These are phyloP conservation scores for Saccharomycopsis selenospora DNA, from an alignment of 805 yeast genomes.

Conservation along the genomic window DNA sequence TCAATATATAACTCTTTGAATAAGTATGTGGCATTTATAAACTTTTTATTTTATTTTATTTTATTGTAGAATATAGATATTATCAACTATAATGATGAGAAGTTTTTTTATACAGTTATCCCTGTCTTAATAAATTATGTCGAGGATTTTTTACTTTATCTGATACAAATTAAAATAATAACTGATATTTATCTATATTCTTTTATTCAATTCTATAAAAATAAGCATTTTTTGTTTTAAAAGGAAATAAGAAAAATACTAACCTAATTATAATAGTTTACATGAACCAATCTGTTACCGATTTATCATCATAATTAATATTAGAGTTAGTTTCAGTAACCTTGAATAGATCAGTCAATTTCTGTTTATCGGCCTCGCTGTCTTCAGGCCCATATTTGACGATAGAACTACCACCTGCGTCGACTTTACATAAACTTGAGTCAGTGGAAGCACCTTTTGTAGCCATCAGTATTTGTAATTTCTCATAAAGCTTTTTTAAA, in stretches of 20 bases:
- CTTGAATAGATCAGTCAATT: background rate
- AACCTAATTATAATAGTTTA: too few relatives aligned
- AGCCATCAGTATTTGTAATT: background rate
- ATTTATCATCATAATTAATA: constrained; percentile 5
- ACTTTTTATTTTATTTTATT: too few relatives aligned
- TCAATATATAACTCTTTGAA: too few relatives aligned
- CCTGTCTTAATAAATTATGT: constrained; percentile 77
- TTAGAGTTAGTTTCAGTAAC: background rate
- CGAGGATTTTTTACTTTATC: constrained; percentile 53
- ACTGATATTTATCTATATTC: too few relatives aligned
- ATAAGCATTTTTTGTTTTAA: too few relatives aligned
- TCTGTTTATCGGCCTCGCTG: background rate
- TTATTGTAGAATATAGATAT: too few relatives aligned
- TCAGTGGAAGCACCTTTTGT: background rate
- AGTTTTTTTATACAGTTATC: constrained; percentile 61
- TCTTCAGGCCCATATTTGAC: background rate
- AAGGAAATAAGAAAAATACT: too few relatives aligned
- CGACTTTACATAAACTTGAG: constrained; percentile 12
- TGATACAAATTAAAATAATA: too few relatives aligned
- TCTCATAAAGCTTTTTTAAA: background rate
- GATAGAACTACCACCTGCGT: background rate
- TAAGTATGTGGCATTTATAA: too few relatives aligned
- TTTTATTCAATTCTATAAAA: too few relatives aligned
- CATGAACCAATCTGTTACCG: constrained; percentile 8
- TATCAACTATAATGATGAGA: constrained; percentile 52